Conservation (phyloP, 495 filamentous ascomycete species). For the Glutinoglossum americanum region DNA sequence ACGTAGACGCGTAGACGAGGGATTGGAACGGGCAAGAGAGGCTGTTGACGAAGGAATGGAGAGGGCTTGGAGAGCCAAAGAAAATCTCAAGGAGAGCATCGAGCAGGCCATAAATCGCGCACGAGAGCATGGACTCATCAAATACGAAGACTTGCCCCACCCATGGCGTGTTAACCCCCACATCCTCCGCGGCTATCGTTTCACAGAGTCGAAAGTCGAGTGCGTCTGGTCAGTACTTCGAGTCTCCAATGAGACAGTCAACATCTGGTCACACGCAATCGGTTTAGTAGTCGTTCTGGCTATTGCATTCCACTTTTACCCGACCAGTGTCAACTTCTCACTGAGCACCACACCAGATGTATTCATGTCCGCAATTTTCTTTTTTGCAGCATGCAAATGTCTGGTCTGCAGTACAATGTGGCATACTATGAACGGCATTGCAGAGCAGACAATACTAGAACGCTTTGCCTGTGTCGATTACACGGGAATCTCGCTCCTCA, state of each 20-base stretch:
- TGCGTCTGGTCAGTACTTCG: slow-evolving; percentile 64
- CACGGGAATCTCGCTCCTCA: slow-evolving; percentile 88
- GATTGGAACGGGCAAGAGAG: slow-evolving; percentile 49
- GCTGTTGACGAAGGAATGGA: slow-evolving; percentile 75
- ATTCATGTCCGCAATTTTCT: slow-evolving; percentile 79
- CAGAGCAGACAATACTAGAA: slow-evolving; percentile 73
- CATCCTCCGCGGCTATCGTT: slow-evolving; percentile 79
- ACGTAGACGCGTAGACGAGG: slow-evolving; percentile 49
- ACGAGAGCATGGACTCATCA: slow-evolving; percentile 59
- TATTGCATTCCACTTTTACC: slow-evolving; percentile 94
- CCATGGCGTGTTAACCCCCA: slow-evolving; percentile 94
- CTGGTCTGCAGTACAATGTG: slow-evolving; percentile 86
- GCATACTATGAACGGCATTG: slow-evolving; percentile 96
- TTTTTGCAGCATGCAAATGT: slow-evolving; percentile 92
- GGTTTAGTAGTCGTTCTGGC: slow-evolving; percentile 71
- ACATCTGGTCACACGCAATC: slow-evolving; percentile 92
- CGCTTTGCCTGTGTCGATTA: slow-evolving; percentile 97
- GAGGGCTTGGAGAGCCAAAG: slow-evolving; percentile 52
- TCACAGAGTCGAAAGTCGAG: slow-evolving; percentile 67
- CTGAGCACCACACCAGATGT: slow-evolving; percentile 72
- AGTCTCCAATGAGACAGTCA: slow-evolving; percentile 81
- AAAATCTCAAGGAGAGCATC: slow-evolving; percentile 55
- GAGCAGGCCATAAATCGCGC: slow-evolving; percentile 61
- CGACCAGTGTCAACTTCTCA: slow-evolving; percentile 61
- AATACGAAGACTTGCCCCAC: slow-evolving; percentile 71